These are phyloP conservation scores for Spergularia bocconei DNA, from an alignment of 148 eudicot genomes.

Conservation along the genomic window DNA sequence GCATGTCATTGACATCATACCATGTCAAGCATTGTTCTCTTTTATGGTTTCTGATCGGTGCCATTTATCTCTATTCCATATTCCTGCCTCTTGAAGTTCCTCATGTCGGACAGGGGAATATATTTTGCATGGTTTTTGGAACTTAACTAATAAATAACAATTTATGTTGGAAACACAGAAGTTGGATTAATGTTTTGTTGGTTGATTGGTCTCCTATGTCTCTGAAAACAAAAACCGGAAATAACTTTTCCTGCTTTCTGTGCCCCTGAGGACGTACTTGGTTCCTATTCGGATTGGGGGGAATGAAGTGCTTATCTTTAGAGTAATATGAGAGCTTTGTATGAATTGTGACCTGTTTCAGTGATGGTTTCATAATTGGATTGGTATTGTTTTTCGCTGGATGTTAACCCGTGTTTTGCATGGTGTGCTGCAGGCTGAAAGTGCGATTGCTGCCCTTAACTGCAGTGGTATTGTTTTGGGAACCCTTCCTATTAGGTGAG, in stretches of 20 bases:
- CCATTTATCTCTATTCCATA: background rate
- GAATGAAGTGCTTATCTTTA: background rate
- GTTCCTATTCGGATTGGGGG: background rate
- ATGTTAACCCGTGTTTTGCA: background rate
- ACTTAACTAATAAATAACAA: background rate
- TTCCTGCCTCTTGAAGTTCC: background rate
- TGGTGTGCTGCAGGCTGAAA: slow-evolving; percentile 61
- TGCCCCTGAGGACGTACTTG: background rate
- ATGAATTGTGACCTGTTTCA: too few relatives aligned
- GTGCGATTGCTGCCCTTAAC: slow-evolving; percentile 74
- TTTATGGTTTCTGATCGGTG: too few relatives aligned
- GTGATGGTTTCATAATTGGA: background rate
- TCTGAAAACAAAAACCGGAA: background rate
- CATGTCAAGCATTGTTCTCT: too few relatives aligned
- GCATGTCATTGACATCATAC: too few relatives aligned
- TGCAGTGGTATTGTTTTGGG: slow-evolving; percentile 66
- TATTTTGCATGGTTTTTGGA: background rate
- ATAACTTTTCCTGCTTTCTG: background rate
- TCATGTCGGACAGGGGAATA: background rate
- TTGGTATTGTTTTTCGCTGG: background rate
- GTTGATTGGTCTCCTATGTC: background rate
- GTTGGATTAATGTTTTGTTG: background rate
- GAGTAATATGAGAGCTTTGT: too few relatives aligned
- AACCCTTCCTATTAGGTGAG: slow-evolving; percentile 66
- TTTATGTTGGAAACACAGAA: background rate